Percentiles rank a stretch among this genome's conserved stretches.
Evolutionary conservation across 2,329 filamentous ascomycete genomes (phyloP).

Genomic region (Alternaria tenuissima): DNA sequence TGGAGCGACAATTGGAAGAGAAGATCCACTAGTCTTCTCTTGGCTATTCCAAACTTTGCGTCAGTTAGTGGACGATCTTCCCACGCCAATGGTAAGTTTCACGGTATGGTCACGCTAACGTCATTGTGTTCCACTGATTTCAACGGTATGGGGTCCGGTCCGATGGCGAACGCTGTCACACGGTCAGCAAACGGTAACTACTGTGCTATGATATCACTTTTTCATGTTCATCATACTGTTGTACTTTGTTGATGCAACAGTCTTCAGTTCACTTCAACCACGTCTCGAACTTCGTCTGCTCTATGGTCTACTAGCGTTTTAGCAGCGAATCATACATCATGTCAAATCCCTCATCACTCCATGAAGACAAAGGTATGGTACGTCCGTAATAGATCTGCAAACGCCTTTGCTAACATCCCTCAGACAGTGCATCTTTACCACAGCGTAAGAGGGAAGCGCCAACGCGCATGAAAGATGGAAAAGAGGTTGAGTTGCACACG

Average conservation of each 20-base stretch:
- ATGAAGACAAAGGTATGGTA: slow-evolving; percentile 18
- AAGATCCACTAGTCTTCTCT: neutral
- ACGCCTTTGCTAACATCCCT: neutral
- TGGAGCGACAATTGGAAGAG: neutral
- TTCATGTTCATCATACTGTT: neutral
- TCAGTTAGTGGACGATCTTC: neutral
- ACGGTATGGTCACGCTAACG: slow-evolving; percentile 12
- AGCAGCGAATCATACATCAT: slow-evolving; percentile 9
- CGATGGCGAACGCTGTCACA: neutral
- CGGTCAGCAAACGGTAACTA: neutral
- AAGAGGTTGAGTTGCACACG: slow-evolving; percentile 34
- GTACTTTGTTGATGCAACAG: neutral
- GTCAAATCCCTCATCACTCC: slow-evolving; percentile 17
- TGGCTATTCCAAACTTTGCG: neutral
- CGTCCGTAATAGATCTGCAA: neutral
- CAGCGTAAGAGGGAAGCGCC: slow-evolving; percentile 11
- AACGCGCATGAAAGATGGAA: slow-evolving; percentile 24
- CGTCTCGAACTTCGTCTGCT: neutral
- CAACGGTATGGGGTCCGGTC: slow-evolving; percentile 4
- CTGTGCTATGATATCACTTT: slow-evolving; percentile 18
- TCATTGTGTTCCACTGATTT: slow-evolving; percentile 7
- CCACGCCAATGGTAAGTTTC: neutral
- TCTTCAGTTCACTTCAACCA: neutral
- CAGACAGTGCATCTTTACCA: slow-evolving; percentile 7
- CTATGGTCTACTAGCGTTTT: neutral